phyloP scores from a whole-genome alignment of 164 flowering plant species.

The Saururus chinensis region DNA sequence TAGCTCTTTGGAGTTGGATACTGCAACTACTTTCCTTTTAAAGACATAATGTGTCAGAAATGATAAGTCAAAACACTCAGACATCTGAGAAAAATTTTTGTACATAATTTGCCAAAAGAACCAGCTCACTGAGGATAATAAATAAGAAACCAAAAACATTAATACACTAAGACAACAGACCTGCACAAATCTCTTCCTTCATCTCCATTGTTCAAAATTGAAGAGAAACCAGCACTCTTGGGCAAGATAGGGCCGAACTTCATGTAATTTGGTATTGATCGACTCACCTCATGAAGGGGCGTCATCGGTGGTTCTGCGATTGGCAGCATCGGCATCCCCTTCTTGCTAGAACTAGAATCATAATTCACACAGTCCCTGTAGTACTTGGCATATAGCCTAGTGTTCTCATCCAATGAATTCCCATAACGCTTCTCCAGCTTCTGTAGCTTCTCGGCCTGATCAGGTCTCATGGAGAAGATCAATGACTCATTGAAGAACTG shows the following conservation, averaged over 20 bases:
- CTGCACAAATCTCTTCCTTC: constrained; percentile 24
- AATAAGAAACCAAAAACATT: neutral
- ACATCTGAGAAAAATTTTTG: neutral
- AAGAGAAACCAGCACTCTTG: constrained; percentile 62
- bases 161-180: constrained; percentile 13
- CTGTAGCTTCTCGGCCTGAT: constrained; percentile 58
- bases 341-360: constrained; percentile 38
- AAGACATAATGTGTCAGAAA: neutral
- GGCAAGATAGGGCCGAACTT: constrained; percentile 80
- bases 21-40: neutral
- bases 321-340: constrained; percentile 57
- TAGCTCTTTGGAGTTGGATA: neutral
- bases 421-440: constrained; percentile 57
- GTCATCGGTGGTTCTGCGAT: constrained; percentile 83
- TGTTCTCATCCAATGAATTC: constrained; percentile 55
- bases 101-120: neutral
- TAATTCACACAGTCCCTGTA: constrained; percentile 54
- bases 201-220: constrained; percentile 23
- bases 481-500: constrained; percentile 63
- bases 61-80: neutral
- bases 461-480: constrained; percentile 60
- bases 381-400: constrained; percentile 56
- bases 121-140: neutral
- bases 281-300: constrained; percentile 61
- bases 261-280: constrained; percentile 56